Evolutionary conservation across 805 yeast species (phyloP), one percentile per base, ranked within the genome.

Genomic region (Kodamaea kakaduensis): DNA sequence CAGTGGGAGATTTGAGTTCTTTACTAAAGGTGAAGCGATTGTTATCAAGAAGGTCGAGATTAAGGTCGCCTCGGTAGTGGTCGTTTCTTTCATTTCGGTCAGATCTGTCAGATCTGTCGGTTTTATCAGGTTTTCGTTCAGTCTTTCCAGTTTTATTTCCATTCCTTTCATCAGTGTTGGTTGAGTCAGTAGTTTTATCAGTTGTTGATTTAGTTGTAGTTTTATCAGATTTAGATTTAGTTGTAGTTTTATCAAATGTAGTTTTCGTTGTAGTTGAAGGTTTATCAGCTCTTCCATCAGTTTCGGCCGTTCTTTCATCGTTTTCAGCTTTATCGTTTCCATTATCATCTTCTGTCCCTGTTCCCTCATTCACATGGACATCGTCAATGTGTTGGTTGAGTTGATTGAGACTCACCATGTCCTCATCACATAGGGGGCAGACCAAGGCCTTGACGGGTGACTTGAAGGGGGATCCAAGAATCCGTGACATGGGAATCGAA

Each of bases 371-470:
- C 13, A 29, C 28, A 52, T 86, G 96, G 6, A 58, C 73, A 38
- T 73, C 81, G 52, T 87, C 95, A 17, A 86, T 57, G 55, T 86
- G 96, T 28, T 67, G 64, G 52, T 84, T 84, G 38, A 85, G 61
- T 41, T 75, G 81, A 10, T 45, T 33, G 25, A 80, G 54, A 5
- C 73, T 68, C 5, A 74, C 56, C 80, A 82, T 77, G 1, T 56
- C 32, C 39, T 77, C 81, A 9, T 63, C 56, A 50, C 95, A 86
- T 1, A 86, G 79, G 1, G 95, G 95, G 48, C 95, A 86, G 12
- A 34, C 20, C 19, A 49, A 31, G 9, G 40, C 34, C 40, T 33
- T 37, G 23, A 42, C 42, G 7, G 55, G 50, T 3, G 49, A 43
- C 38, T 51, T 47, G 38, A 48, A 44, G n/a, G 55, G 53, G 9